A percentile compares a stretch with the other conserved stretches of the same genome.
These are phyloP conservation scores for Linnemannia exigua DNA, from an alignment of 192 early-diverging fungal genomes.

Conservation along the genomic window DNA sequence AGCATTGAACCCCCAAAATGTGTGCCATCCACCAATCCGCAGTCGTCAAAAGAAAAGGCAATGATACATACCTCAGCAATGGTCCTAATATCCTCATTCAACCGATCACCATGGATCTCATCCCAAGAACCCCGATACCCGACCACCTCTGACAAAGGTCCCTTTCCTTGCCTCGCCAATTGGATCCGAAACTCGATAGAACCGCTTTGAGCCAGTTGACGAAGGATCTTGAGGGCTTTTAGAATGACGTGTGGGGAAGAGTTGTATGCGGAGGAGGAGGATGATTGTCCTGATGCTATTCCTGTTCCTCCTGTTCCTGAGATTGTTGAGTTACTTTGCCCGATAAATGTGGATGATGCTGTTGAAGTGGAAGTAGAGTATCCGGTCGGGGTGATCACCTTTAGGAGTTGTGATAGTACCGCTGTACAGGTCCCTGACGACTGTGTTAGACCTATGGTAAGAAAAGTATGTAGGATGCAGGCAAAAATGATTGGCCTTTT, in stretches of 20 bases:
- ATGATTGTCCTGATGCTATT: not conserved
- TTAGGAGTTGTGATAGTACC: constrained; percentile 37
- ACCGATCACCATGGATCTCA: constrained; percentile 46
- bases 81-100: constrained; percentile 36
- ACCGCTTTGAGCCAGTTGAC: constrained; percentile 45
- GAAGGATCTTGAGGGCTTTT: constrained; percentile 52
- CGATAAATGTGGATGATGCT: not conserved
- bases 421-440: constrained; percentile 28
- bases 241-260: constrained; percentile 39
- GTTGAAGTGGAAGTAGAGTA: not conserved
- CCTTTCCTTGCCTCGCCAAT: constrained; percentile 33
- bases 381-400: constrained; percentile 27
- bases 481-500: not conserved
- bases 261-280: constrained; percentile 17
- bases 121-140: constrained; percentile 45
- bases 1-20: too few relatives aligned
- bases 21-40: too few relatives aligned
- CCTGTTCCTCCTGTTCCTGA: not conserved
- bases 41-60: too few relatives aligned
- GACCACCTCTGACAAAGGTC: constrained; percentile 22
- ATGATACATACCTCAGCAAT: constrained; percentile 30
- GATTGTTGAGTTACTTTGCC: not conserved
- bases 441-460: constrained; percentile 27
- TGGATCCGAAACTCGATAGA: constrained; percentile 36
- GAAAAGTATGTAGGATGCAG: too few relatives aligned